phyloP scores from a whole-genome alignment of 2,329 filamentous ascomycete genomes.

The Gyromitra esculenta region DNA sequence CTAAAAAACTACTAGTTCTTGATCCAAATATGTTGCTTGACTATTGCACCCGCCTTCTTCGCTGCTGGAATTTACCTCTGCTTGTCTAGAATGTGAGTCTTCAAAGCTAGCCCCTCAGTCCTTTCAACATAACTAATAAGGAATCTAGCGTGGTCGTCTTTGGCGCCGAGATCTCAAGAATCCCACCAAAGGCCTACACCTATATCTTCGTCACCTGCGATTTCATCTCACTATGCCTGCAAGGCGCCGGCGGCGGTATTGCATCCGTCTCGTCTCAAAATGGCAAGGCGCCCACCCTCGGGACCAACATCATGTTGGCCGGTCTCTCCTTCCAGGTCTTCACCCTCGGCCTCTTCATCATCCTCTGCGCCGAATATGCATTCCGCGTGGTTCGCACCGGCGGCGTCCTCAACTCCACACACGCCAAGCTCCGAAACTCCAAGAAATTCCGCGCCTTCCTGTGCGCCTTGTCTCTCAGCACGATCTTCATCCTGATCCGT shows the following conservation, averaged over 20 bases:
- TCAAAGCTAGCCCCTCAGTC: slow-evolving; percentile 29
- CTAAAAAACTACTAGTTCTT: slow-evolving; percentile 60
- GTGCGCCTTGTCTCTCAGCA: slow-evolving; percentile 67
- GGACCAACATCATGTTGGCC: slow-evolving; percentile 73
- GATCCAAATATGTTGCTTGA: slow-evolving; percentile 71
- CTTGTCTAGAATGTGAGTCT: slow-evolving; percentile 60
- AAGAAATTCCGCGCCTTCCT: slow-evolving; percentile 67
- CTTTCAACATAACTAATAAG: slow-evolving; percentile 54
- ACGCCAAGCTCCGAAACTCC: slow-evolving; percentile 61
- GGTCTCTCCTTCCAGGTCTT: slow-evolving; percentile 71
- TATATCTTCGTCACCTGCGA: slow-evolving; percentile 71
- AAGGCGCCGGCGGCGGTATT: slow-evolving; percentile 69
- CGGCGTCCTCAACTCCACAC: slow-evolving; percentile 58
- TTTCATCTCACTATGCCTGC: slow-evolving; percentile 68
- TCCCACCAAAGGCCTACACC: slow-evolving; percentile 66
- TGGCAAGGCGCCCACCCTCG: slow-evolving; percentile 60
- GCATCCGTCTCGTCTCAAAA: slow-evolving; percentile 63
- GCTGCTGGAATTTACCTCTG: slow-evolving; percentile 73
- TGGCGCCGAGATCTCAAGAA: slow-evolving; percentile 64
- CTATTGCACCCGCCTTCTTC: slow-evolving; percentile 72
- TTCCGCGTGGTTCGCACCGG: slow-evolving; percentile 59
- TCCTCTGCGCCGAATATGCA: slow-evolving; percentile 66
- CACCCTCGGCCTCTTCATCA: slow-evolving; percentile 68
- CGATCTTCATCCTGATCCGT: slow-evolving; percentile 72
- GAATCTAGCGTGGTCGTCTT: slow-evolving; percentile 65